A percentile compares a stretch with the other conserved stretches of the same genome.
Evolutionary conservation across 495 filamentous ascomycete genomes (phyloP).

Genomic region (Daldinia decipiens): DNA sequence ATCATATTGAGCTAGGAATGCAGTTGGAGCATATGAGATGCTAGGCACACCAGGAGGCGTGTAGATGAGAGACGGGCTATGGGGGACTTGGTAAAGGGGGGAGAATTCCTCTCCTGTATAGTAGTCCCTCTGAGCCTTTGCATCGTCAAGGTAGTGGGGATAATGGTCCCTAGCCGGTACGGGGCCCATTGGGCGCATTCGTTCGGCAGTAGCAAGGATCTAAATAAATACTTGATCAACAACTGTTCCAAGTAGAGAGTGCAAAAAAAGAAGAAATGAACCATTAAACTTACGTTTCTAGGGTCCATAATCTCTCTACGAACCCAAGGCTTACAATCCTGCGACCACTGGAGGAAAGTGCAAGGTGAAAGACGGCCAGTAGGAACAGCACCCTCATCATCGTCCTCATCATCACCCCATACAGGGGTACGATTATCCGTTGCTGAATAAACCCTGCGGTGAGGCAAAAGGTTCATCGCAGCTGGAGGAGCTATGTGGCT

Average conservation of each 20-base stretch:
- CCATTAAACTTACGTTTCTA: slow-evolving; percentile 21
- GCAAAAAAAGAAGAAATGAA: background rate
- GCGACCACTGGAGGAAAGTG: slow-evolving; percentile 37
- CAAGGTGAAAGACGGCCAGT: slow-evolving; percentile 39
- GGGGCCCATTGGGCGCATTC: slow-evolving; percentile 23
- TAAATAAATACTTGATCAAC: slow-evolving; percentile 2
- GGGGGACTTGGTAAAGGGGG: slow-evolving; percentile 40
- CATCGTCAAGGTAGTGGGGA: background rate
- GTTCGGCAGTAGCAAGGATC: slow-evolving; percentile 4
- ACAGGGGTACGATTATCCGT: background rate
- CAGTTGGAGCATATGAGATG: background rate
- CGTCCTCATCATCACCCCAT: slow-evolving; percentile 33
- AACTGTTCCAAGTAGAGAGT: background rate
- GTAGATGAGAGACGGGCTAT: slow-evolving; percentile 37
- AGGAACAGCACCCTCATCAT: slow-evolving; percentile 33
- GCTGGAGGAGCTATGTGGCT: slow-evolving; percentile 22
- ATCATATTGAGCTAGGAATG: slow-evolving; percentile 30
- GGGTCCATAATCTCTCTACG: slow-evolving; percentile 12
- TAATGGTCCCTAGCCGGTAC: background rate
- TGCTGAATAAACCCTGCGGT: background rate
- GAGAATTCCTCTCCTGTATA: slow-evolving; percentile 39
- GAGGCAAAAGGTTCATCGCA: background rate
- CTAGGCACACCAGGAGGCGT: slow-evolving; percentile 38
- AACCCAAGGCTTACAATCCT: slow-evolving; percentile 26
- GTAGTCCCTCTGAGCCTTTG: slow-evolving; percentile 26